phyloP scores from a whole-genome alignment of 177 flowering plant species.

The Telopea speciosissima region DNA sequence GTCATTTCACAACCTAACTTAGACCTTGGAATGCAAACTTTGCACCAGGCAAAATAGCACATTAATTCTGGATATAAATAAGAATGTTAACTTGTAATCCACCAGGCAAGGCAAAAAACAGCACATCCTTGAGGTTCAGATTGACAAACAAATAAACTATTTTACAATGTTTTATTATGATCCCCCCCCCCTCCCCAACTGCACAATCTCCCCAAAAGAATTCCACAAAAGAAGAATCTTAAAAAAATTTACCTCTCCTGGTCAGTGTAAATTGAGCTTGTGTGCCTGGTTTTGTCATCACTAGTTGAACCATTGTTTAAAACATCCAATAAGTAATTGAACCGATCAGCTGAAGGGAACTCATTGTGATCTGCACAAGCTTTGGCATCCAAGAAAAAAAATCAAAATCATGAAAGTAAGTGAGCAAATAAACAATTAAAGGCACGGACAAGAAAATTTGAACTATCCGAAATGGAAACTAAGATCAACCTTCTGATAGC shows the following conservation, averaged over 20 bases:
- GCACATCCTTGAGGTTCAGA: too few species aligned
- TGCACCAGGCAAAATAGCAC: too few species aligned
- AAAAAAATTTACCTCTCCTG: conserved; percentile 47
- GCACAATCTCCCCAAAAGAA: too few species aligned
- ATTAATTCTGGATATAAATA: too few species aligned
- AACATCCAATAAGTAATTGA: conserved; percentile 36
- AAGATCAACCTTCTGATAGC: conserved; percentile 31
- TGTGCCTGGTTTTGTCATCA: conserved; percentile 33
- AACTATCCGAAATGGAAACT: background rate
- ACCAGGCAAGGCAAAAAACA: too few species aligned
- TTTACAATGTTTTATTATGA: too few species aligned
- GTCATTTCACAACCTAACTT: too few species aligned
- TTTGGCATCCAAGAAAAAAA: conserved; percentile 1
- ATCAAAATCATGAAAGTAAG: background rate
- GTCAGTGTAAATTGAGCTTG: conserved; percentile 31
- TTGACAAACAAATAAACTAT: too few species aligned
- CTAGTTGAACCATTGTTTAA: conserved; percentile 34
- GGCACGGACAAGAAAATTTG: background rate
- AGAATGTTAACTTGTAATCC: too few species aligned
- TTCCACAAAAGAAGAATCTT: too few species aligned
- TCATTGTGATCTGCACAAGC: conserved; percentile 23
- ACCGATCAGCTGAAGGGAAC: conserved; percentile 31
- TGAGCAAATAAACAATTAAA: background rate
- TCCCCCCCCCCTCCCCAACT: too few species aligned
- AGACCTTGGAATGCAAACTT: too few species aligned